Evolutionary conservation across 768 basidiomycete species (phyloP).

Genomic region (Lyophyllum decastes): DNA sequence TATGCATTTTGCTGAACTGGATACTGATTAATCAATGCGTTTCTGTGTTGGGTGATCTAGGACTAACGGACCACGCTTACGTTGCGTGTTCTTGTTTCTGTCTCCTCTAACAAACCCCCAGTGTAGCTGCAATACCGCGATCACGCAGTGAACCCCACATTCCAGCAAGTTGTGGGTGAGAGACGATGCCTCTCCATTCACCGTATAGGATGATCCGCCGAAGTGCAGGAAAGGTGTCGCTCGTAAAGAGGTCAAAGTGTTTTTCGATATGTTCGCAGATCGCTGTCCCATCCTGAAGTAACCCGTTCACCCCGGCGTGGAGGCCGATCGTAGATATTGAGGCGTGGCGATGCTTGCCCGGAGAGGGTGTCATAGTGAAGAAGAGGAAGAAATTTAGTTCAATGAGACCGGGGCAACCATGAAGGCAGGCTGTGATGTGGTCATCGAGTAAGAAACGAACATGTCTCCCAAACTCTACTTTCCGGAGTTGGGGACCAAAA

Average conservation of each 20-base stretch:
- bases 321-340: conserved; percentile 50
- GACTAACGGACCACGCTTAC: no score
- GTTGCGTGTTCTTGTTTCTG: no score
- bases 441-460: conserved; percentile 55
- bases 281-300: conserved; percentile 35
- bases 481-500: conserved; percentile 51
- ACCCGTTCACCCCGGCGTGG: conserved; percentile 47
- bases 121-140: conserved; percentile 31
- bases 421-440: conserved; percentile 46
- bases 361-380: conserved; percentile 41
- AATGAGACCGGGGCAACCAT: conserved; percentile 43
- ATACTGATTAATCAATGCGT: no score
- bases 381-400: conserved; percentile 58
- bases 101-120: background rate
- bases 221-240: conserved; percentile 46
- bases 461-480: conserved; percentile 60
- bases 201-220: conserved; percentile 49
- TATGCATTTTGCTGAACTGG: no score
- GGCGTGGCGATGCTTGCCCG: conserved; percentile 17
- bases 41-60: no score
- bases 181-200: conserved; percentile 45
- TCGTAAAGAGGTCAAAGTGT: conserved; percentile 49
- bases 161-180: conserved; percentile 36
- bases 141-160: conserved; percentile 31
- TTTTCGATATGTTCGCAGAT: conserved; percentile 42